Conservation (phyloP, 345 rosid genomes). For the Boechera retrofracta region DNA sequence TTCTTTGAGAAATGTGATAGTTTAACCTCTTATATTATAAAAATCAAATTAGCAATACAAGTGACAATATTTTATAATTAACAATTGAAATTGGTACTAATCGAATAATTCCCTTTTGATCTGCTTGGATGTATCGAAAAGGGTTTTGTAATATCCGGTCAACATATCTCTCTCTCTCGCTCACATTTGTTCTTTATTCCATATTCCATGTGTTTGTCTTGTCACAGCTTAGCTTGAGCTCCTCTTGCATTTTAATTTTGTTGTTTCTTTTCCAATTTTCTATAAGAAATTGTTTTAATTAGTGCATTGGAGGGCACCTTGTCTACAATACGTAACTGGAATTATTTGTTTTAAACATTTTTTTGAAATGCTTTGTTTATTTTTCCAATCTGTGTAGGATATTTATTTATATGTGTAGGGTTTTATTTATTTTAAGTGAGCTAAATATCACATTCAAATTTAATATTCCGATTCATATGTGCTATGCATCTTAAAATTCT, state of each 20-base stretch:
- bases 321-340: slow-evolving; percentile 27
- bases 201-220: slow-evolving; percentile 94
- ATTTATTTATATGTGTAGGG: not conserved
- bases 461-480: no score
- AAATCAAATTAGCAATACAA: slow-evolving; percentile 4
- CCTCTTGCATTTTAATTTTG: slow-evolving; percentile 17
- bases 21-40: slow-evolving; percentile 23
- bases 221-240: slow-evolving; percentile 39
- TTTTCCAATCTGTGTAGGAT: not conserved
- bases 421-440: not conserved
- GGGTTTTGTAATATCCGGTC: slow-evolving; percentile 55
- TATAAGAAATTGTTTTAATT: not conserved
- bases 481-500: no score
- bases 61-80: slow-evolving; percentile 28
- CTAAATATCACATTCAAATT: not conserved
- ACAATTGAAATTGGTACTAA: slow-evolving; percentile 32
- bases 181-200: slow-evolving; percentile 68
- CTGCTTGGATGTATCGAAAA: slow-evolving; percentile 44
- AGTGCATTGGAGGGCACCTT: slow-evolving; percentile 44
- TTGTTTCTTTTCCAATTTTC: slow-evolving; percentile 6
- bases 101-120: slow-evolving; percentile 43
- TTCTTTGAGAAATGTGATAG: slow-evolving; percentile 71
- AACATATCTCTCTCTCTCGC: slow-evolving; percentile 54
- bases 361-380: slow-evolving; percentile 13
- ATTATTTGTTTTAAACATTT: not conserved